Evolutionary conservation across 2,329 filamentous ascomycete genomes (phyloP), one percentile per base, ranked within the genome.

Genomic region (Diaporthe capsici): DNA sequence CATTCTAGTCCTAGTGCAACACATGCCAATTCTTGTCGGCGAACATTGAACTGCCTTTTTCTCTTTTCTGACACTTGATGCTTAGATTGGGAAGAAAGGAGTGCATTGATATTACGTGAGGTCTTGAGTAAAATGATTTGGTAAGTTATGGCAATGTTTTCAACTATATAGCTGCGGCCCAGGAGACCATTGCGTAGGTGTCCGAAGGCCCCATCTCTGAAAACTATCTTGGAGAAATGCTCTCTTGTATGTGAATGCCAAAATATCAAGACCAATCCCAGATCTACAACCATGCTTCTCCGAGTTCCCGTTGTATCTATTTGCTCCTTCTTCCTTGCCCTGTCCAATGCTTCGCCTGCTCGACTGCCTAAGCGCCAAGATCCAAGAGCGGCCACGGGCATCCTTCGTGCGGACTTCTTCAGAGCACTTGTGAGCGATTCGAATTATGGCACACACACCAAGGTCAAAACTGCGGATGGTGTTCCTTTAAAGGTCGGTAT

Each of bases 401-500:
- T 77, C 49, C 78, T 77, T 9, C 78, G 78, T 15, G 73, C 78
- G 10, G 78, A 77, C 22, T 78, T 79, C 71, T 79, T 79, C 75
- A 53, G 74, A 9, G 75, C 77, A 51, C 9, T 77, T 17, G 57
- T 79, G 2, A 53, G 75, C 58, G 53, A 51, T 8, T 78, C 77
- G 1, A 47, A 47, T 37, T 79, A 79, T 65, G 72, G 72, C 51
- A 77, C 78, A 42, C 70, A 77, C 42, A 75, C 44, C 61, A 77
- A 75, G 51, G 53, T 73, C 6, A 67, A 72, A 15, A 77, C 76
- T 2, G 74, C 76, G 0, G 71, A 71, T 3, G 77, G 72, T 25
- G 51, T 60, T 15, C 75, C 77, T 2, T 37, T 82, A 42, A 82
- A 80, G 53, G 78, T 84, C 10, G 82, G 83, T 20, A 85, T 85